phyloP scores from a whole-genome alignment of 768 basidiomycete species.

The Leccinum pellstonianum region DNA sequence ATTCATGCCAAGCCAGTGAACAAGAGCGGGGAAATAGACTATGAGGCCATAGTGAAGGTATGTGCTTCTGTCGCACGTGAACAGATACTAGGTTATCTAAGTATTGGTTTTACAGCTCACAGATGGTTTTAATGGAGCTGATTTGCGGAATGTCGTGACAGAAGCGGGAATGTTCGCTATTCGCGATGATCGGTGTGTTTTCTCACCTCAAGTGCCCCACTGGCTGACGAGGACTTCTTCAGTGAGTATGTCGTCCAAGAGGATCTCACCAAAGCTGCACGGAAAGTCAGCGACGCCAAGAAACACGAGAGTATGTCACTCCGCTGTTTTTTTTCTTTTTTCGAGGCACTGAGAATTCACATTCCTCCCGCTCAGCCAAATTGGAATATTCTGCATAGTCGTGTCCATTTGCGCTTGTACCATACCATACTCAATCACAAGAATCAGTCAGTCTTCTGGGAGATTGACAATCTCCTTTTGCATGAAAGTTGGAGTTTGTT shows the following conservation, averaged over 20 bases:
- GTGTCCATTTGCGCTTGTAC: slow-evolving; percentile 17
- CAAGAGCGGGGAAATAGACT: slow-evolving; percentile 95
- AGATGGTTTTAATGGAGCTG: slow-evolving; percentile 95
- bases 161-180: slow-evolving; percentile 99
- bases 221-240: slow-evolving; percentile 3
- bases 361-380: slow-evolving; percentile 33
- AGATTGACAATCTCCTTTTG: neutral
- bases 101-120: slow-evolving; percentile 53
- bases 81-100: neutral
- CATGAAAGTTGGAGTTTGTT: no score
- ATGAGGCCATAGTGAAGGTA: slow-evolving; percentile 96
- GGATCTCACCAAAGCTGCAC: slow-evolving; percentile 92
- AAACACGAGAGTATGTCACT: slow-evolving; percentile 88
- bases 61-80: slow-evolving; percentile 7
- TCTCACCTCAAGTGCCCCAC: neutral
- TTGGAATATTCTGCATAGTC: slow-evolving; percentile 44
- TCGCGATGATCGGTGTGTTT: slow-evolving; percentile 79
- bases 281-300: slow-evolving; percentile 95
- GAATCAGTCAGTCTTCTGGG: neutral
- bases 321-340: neutral
- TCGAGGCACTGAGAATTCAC: slow-evolving; percentile 9
- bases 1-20: slow-evolving; percentile 94
- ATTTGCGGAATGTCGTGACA: slow-evolving; percentile 91
- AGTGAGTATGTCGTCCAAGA: slow-evolving; percentile 93
- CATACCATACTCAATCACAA: slow-evolving; percentile 16